These are phyloP conservation scores for Colletotrichum navitas DNA, from an alignment of 2,329 filamentous ascomycete species.

Conservation along the genomic window DNA sequence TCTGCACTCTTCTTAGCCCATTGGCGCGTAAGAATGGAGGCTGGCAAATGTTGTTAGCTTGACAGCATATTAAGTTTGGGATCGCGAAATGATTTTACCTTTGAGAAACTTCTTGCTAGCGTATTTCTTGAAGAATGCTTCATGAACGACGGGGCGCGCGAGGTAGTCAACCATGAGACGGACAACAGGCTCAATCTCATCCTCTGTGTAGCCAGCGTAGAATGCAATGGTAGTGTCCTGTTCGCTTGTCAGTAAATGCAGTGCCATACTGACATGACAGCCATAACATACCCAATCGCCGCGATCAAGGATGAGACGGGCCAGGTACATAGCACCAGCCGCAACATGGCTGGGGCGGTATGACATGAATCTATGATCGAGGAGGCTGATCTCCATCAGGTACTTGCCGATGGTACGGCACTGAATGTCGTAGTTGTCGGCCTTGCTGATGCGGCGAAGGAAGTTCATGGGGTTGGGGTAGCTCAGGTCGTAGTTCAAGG, in stretches of 20 bases:
- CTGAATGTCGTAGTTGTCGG: slow-evolving; percentile 99
- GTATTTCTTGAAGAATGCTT: slow-evolving; percentile 99
- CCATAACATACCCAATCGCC: slow-evolving; percentile 83
- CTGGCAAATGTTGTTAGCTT: slow-evolving; percentile 60
- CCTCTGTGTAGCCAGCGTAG: slow-evolving; percentile 93
- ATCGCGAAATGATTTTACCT: slow-evolving; percentile 68
- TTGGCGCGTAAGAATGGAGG: slow-evolving; percentile 89
- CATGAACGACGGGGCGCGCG: slow-evolving; percentile 87
- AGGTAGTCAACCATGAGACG: slow-evolving; percentile 97
- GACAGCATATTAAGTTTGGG: slow-evolving; percentile 12
- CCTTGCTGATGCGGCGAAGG: slow-evolving; percentile 97
- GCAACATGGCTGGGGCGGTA: slow-evolving; percentile 92
- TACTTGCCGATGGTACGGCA: slow-evolving; percentile 98
- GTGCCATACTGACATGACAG: background rate
- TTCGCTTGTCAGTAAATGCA: slow-evolving; percentile 48
- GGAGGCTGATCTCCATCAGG: slow-evolving; percentile 93
- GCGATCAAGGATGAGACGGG: slow-evolving; percentile 89
- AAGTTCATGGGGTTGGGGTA: slow-evolving; percentile 99
- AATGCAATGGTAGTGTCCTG: slow-evolving; percentile 87
- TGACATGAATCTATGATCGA: slow-evolving; percentile 93
- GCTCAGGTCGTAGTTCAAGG: slow-evolving; percentile 95
- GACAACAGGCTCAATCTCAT: slow-evolving; percentile 93
- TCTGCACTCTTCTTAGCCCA: slow-evolving; percentile 89
- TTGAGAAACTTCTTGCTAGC: slow-evolving; percentile 99
- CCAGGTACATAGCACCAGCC: slow-evolving; percentile 94